Percentiles rank a stretch among this genome's conserved stretches.
Conservation (phyloP, 495 filamentous ascomycete species). For the Polyplosphaeria fusca region DNA sequence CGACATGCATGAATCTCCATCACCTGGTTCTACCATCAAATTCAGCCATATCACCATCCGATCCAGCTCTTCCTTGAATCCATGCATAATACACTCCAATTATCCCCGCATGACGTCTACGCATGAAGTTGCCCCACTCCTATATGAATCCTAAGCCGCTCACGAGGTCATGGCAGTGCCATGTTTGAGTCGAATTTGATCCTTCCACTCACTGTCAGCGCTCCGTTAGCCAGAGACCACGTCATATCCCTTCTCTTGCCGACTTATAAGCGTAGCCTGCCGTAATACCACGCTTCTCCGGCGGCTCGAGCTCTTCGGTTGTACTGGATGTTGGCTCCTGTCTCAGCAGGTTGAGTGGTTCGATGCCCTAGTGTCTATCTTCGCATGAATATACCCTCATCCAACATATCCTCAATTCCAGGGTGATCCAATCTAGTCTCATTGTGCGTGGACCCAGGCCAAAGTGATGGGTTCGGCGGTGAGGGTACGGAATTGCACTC, state of each 20-base stretch:
- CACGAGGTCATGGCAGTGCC: conserved; percentile 9
- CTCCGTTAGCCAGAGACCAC: conserved; percentile 2
- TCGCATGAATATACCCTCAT: conserved; percentile 13
- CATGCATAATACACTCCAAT: conserved; percentile 19
- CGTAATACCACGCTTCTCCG: conserved; percentile 6
- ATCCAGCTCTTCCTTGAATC: conserved; percentile 10
- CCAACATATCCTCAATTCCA: conserved; percentile 16
- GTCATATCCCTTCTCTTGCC: conserved; percentile 5
- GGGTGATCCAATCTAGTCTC: conserved; percentile 14
- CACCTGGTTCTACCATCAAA: conserved; percentile 7
- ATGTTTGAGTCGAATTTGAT: conserved; percentile 17
- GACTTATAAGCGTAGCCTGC: neutral
- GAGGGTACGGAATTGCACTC: conserved; percentile 16
- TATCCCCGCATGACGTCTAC: conserved; percentile 12
- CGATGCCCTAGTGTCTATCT: conserved; percentile 16
- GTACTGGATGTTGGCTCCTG: conserved; percentile 7
- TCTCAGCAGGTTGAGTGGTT: conserved; percentile 16
- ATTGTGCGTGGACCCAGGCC: conserved; percentile 11
- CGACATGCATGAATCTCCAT: conserved; percentile 7
- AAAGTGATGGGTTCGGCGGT: conserved; percentile 19
- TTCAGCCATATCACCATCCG: conserved; percentile 9
- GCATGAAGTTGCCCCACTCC: conserved; percentile 13
- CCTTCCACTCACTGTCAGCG: conserved; percentile 12
- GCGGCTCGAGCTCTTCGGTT: conserved; percentile 15
- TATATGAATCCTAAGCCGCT: conserved; percentile 19